Conservation (phyloP, 2,329 filamentous ascomycete species). For the Penicillium polonicum region DNA sequence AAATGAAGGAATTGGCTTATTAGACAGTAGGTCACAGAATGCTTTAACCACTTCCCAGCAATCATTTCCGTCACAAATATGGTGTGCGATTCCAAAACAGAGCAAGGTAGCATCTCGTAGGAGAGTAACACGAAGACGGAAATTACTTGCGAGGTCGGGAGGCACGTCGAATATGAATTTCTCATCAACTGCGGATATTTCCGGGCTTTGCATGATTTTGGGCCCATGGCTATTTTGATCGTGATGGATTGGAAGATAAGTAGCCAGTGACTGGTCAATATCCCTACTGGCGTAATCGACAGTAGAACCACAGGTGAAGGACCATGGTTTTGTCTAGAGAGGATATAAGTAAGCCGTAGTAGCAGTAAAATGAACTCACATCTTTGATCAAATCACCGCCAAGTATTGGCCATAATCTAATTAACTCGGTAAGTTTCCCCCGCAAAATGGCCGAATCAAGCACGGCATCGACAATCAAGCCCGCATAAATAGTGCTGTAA, state of each 20-base stretch:
- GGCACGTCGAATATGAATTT: neutral
- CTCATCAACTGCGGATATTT: neutral
- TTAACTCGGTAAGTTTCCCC: neutral
- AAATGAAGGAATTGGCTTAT: neutral
- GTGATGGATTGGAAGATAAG: neutral
- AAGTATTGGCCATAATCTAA: neutral
- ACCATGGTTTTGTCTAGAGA: neutral
- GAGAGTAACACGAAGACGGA: neutral
- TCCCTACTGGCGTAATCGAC: neutral
- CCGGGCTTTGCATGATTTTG: neutral
- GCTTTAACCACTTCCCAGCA: neutral
- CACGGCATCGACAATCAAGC: neutral
- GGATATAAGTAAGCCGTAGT: neutral
- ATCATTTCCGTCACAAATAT: neutral
- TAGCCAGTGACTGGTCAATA: neutral
- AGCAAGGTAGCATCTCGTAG: neutral
- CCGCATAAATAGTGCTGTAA: neutral
- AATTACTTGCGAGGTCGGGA: neutral
- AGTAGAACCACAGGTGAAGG: neutral
- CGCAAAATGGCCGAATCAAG: neutral
- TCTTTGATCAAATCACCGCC: neutral
- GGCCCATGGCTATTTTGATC: neutral
- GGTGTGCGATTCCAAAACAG: neutral
- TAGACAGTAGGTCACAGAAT: neutral
- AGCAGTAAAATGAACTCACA: neutral